These are phyloP conservation scores for Dendrobium catenatum DNA, from an alignment of 106 monocot genomes.

Conservation along the genomic window DNA sequence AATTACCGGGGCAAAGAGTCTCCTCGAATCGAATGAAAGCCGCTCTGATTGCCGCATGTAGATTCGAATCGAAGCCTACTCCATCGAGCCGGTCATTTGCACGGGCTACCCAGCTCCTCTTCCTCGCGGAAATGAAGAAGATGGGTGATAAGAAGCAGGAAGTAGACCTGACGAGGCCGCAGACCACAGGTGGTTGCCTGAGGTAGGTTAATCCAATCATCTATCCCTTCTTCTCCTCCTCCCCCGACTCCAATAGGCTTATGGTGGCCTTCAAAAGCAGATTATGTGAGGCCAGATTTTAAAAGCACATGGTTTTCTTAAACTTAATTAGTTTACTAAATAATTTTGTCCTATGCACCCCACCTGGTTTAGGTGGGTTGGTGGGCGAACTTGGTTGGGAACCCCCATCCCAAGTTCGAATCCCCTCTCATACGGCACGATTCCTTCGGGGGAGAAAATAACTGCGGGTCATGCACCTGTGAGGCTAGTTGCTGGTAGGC, in stretches of 20 bases:
- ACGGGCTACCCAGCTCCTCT: not conserved
- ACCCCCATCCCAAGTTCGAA: too few relatives aligned
- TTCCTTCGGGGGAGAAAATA: too few relatives aligned
- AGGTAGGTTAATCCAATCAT: not conserved
- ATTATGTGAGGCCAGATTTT: too few relatives aligned
- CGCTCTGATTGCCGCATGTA: not conserved
- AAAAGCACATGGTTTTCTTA: too few relatives aligned
- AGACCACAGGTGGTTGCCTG: not conserved
- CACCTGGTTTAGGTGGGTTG: too few relatives aligned
- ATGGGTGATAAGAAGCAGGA: not conserved
- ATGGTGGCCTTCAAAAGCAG: too few relatives aligned
- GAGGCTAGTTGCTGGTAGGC: too few relatives aligned
- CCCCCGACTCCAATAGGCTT: not conserved
- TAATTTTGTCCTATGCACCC: too few relatives aligned
- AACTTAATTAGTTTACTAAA: too few relatives aligned
- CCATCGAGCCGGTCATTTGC: not conserved
- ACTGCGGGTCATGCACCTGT: too few relatives aligned
- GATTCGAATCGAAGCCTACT: not conserved
- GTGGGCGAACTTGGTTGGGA: too few relatives aligned
- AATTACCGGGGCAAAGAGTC: not conserved
- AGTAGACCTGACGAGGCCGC: not conserved
- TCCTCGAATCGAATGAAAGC: conserved; percentile 1
- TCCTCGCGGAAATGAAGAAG: not conserved
- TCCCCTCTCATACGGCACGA: too few relatives aligned
- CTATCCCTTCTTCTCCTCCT: not conserved